A percentile compares a stretch with the other conserved stretches of the same genome.
Conservation (phyloP, 2,329 filamentous ascomycete species). For the Ilyonectria robusta region DNA sequence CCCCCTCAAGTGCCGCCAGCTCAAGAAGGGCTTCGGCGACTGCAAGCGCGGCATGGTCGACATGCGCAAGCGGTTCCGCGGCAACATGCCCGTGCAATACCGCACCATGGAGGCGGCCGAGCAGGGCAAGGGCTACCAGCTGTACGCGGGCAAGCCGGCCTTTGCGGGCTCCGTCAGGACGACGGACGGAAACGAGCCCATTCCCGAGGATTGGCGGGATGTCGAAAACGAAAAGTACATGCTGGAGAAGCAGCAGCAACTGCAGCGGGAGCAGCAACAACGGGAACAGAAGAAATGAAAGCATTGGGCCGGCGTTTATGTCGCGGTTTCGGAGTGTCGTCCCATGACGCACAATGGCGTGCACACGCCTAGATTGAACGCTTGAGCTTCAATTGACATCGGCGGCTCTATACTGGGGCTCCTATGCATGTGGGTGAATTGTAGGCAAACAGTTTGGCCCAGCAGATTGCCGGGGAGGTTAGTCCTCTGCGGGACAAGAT, state of each 20-base stretch:
- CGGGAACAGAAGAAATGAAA: slow-evolving; percentile 45
- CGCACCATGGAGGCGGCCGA: slow-evolving; percentile 71
- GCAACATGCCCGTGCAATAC: slow-evolving; percentile 87
- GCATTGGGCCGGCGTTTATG: neutral
- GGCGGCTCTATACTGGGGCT: neutral
- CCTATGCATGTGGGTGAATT: neutral
- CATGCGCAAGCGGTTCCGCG: slow-evolving; percentile 98
- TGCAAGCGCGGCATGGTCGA: slow-evolving; percentile 98
- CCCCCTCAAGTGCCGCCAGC: slow-evolving; percentile 89
- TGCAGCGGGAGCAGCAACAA: slow-evolving; percentile 45
- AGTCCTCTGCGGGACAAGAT: neutral
- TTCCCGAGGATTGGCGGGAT: slow-evolving; percentile 74
- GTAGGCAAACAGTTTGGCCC: neutral
- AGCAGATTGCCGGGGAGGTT: neutral
- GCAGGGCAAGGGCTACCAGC: slow-evolving; percentile 72
- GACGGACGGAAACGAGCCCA: slow-evolving; percentile 77
- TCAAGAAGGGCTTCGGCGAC: slow-evolving; percentile 93
- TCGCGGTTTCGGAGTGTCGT: neutral
- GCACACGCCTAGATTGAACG: neutral
- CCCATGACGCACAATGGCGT: neutral
- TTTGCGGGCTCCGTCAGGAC: slow-evolving; percentile 75
- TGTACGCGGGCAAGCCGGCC: slow-evolving; percentile 84
- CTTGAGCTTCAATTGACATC: neutral
- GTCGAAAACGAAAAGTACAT: slow-evolving; percentile 74
- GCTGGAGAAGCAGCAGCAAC: slow-evolving; percentile 49